phyloP scores from a whole-genome alignment of 495 filamentous ascomycete genomes.

The Penicillium crystallinum region DNA sequence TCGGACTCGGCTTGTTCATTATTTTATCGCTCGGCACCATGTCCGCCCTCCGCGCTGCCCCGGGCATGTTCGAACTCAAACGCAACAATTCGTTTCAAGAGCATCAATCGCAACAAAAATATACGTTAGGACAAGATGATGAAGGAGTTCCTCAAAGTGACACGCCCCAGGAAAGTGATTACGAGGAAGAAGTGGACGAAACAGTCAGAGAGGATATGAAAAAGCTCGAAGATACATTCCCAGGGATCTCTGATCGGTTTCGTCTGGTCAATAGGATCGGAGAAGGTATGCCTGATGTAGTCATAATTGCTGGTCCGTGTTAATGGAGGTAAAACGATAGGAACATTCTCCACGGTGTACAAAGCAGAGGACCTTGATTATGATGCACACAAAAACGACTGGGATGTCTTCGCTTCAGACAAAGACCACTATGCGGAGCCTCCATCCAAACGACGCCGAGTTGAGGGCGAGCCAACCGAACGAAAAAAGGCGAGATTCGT shows the following conservation, averaged over 20 bases:
- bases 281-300: slow-evolving; percentile 57
- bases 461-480: slow-evolving; percentile 29
- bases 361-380: slow-evolving; percentile 96
- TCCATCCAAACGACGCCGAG: slow-evolving; percentile 46
- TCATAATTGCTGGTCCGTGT: background rate
- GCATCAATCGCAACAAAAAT: slow-evolving; percentile 11
- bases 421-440: slow-evolving; percentile 59
- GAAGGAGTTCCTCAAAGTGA: slow-evolving; percentile 25
- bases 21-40: slow-evolving; percentile 10
- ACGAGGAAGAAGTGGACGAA: slow-evolving; percentile 57
- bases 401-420: slow-evolving; percentile 63
- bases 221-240: slow-evolving; percentile 73
- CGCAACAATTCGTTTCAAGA: slow-evolving; percentile 13
- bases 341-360: slow-evolving; percentile 97
- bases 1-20: background rate
- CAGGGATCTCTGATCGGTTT: slow-evolving; percentile 75
- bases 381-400: slow-evolving; percentile 74
- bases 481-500: slow-evolving; percentile 65
- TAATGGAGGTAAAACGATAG: slow-evolving; percentile 38
- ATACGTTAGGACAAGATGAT: slow-evolving; percentile 28
- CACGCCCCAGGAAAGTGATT: slow-evolving; percentile 10
- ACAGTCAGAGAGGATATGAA: slow-evolving; percentile 79
- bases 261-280: slow-evolving; percentile 94
- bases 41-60: slow-evolving; percentile 25
- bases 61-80: slow-evolving; percentile 24